Percentiles rank a stretch among this genome's conserved stretches.
Conservation (phyloP, 768 basidiomycete genomes). For the Hygrophorus russula region DNA sequence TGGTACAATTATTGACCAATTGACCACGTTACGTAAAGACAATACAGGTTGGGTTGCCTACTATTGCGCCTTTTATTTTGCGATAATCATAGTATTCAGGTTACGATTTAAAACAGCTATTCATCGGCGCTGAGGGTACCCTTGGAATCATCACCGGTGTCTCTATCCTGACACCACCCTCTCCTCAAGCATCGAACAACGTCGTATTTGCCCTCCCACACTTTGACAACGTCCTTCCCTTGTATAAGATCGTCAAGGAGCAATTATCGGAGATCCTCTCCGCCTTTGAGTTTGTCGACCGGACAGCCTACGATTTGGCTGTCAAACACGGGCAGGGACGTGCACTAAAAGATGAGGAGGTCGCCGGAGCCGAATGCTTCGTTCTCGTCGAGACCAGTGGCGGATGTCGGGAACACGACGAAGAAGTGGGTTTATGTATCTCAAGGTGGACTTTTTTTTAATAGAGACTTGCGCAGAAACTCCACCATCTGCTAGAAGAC, state of each 20-base stretch:
- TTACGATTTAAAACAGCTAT: slow-evolving; percentile 96
- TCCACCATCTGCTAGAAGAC: slow-evolving; percentile 64
- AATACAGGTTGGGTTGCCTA: slow-evolving; percentile 65
- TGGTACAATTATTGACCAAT: slow-evolving; percentile 80
- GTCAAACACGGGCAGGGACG: slow-evolving; percentile 75
- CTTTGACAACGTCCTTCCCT: slow-evolving; percentile 77
- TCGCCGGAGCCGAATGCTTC: slow-evolving; percentile 76
- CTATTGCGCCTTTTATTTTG: neutral
- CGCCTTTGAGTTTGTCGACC: slow-evolving; percentile 94
- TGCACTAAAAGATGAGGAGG: slow-evolving; percentile 61
- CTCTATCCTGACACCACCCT: slow-evolving; percentile 83
- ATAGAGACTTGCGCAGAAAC: slow-evolving; percentile 51
- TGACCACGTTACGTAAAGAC: slow-evolving; percentile 90
- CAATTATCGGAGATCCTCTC: slow-evolving; percentile 91
- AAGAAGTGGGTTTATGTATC: slow-evolving; percentile 47
- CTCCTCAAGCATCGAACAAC: slow-evolving; percentile 79
- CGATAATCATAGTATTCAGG: slow-evolving; percentile 33
- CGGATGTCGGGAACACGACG: slow-evolving; percentile 84
- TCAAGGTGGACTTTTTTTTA: slow-evolving; percentile 1
- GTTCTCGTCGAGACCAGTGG: slow-evolving; percentile 93
- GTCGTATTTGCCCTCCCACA: slow-evolving; percentile 82
- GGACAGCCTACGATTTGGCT: slow-evolving; percentile 75
- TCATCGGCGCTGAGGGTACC: slow-evolving; percentile 96
- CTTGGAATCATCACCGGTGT: slow-evolving; percentile 92
- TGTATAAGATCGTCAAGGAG: slow-evolving; percentile 72